Evolutionary conservation across 345 rosid genomes (phyloP).

Genomic region (Citrus australasica): DNA sequence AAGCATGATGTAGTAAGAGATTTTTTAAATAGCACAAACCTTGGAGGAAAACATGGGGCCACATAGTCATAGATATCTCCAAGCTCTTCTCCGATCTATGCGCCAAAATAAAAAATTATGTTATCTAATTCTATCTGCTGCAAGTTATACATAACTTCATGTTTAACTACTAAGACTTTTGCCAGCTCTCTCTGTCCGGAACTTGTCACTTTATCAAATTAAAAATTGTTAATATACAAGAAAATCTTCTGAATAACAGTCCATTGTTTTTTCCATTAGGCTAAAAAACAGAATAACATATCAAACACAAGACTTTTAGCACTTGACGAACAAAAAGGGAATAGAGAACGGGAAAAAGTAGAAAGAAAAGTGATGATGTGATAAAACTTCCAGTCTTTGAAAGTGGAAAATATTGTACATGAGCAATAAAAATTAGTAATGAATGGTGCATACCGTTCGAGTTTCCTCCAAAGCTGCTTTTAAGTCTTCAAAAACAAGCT

Average conservation of each 20-base stretch:
- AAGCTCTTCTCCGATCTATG: conserved; percentile 97
- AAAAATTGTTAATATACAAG: neutral
- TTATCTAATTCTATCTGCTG: neutral
- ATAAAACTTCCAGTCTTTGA: neutral
- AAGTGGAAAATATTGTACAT: neutral
- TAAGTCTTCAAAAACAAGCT: conserved; percentile 88
- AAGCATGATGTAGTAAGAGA: neutral
- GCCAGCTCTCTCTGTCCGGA: neutral
- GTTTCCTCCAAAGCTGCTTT: conserved; percentile 99
- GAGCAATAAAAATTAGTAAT: conserved; percentile 3
- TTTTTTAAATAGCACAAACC: conserved; percentile 26
- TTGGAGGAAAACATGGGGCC: conserved; percentile 99
- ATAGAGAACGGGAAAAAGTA: neutral
- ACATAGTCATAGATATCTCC: conserved; percentile 98
- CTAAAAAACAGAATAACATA: neutral
- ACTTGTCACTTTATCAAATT: neutral
- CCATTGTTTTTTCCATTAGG: neutral
- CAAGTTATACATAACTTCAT: neutral
- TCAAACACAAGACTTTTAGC: neutral
- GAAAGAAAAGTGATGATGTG: neutral
- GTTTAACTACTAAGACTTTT: neutral
- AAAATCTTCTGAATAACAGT: neutral
- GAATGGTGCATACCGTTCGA: conserved; percentile 49
- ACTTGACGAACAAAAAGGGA: neutral
- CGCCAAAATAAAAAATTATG: conserved; percentile 15